Base-by-base conservation (phyloP, 352 stramenopile species). In the Pythium pyrilobum region DNA sequence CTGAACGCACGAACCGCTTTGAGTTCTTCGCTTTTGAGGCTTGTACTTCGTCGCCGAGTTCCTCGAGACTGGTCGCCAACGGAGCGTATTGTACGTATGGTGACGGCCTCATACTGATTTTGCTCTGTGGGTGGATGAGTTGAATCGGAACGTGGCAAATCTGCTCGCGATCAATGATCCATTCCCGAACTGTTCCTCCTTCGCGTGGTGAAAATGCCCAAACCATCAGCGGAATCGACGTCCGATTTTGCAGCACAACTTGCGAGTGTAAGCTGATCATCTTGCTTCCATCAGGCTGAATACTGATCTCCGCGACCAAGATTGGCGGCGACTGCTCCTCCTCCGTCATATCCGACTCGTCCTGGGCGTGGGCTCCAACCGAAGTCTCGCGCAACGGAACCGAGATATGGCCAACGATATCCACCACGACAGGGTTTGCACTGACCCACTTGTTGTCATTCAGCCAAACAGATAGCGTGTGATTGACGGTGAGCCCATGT, bases 361-460 rank as follows among this genome's bases (percentile, higher is more conserved):
- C 69, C 10, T 43, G 20, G 27, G 16, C 51, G 20, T 40, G 27
- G 0, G 25, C 39, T 24, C 41, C 50, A 34, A 25, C n/a, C 3
- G 6, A 33, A 13, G 66, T 72, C 71, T 91, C 81, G 45, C 79
- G 72, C 18, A 92, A 66, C 7, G 83, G 83, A 25, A 95, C 80
- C 23, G 81, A 81, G 11, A 95, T 77, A 58, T 95, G 82, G 21
- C 85, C 85, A 23, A 95, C 85, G 37, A 95, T 83, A 64, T 95
- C 85, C 5, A 95, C 85, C 12, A 92, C 72, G 10, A 95, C 85
- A 23, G 85, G 83, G 38, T 93, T 89, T 27, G 72, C 69, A 69
- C 85, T 95, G 15, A 91, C 81, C 82, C 82, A 95, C 49, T 90
- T 89, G 64, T 80, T 92, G n/a, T 71, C 80, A 38, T 91, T 89